A percentile compares a stretch with the other conserved stretches of the same genome.
Evolutionary conservation across 2,329 filamentous ascomycete genomes (phyloP).

Genomic region (Colletotrichum cereale): DNA sequence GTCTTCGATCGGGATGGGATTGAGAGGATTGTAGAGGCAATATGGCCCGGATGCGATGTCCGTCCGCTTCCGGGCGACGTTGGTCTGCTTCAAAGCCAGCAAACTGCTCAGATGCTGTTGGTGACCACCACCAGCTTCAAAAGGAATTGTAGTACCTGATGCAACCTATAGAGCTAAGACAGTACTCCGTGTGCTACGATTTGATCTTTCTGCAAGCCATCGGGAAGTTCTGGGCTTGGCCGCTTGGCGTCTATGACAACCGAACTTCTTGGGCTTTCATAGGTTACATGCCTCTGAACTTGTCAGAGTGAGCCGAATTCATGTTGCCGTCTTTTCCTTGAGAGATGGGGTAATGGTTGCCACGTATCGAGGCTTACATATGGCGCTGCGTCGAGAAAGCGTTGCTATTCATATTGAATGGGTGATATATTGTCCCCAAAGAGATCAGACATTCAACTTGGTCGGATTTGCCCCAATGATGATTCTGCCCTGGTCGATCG

Average conservation of each 20-base stretch:
- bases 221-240: conserved; percentile 20
- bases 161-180: background rate
- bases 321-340: background rate
- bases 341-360: background rate
- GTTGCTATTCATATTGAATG: no score
- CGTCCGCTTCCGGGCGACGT: background rate
- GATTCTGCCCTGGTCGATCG: background rate
- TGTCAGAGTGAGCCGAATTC: background rate
- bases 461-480: no score
- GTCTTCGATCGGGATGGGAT: background rate
- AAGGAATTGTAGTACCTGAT: background rate
- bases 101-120: background rate
- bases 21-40: background rate
- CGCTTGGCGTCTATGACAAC: background rate
- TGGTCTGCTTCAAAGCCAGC: background rate
- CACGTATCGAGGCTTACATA: background rate
- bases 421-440: background rate
- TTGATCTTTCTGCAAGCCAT: conserved; percentile 5
- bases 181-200: background rate
- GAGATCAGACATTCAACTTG: background rate
- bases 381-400: background rate
- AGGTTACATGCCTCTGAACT: background rate
- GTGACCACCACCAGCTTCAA: no score
- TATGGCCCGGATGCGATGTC: background rate
- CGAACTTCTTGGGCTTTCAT: background rate